Conservation (phyloP, 2,329 filamentous ascomycete species). For the Tympanopsis confertula region DNA sequence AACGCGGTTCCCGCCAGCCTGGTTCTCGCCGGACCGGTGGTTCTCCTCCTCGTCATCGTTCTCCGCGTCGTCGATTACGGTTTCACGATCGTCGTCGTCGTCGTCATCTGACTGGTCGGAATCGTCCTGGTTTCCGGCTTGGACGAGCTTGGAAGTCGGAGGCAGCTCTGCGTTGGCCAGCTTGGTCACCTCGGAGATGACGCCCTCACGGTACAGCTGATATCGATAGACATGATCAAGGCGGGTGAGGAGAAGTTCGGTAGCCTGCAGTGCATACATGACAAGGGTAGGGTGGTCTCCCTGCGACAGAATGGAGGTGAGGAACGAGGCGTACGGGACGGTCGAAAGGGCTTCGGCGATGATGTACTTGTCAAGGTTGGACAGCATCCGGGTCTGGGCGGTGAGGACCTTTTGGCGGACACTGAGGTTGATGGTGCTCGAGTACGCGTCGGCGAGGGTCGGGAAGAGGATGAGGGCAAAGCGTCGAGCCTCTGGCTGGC, state of each 20-base stretch:
- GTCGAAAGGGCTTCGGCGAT: slow-evolving; percentile 74
- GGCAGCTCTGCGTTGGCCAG: slow-evolving; percentile 44
- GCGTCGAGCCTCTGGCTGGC: slow-evolving; percentile 74
- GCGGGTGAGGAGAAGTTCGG: slow-evolving; percentile 74
- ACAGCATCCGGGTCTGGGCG: slow-evolving; percentile 96
- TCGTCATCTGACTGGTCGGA: slow-evolving; percentile 13
- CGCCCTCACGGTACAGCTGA: slow-evolving; percentile 93
- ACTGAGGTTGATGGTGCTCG: slow-evolving; percentile 92
- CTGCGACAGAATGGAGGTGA: slow-evolving; percentile 89
- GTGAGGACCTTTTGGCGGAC: slow-evolving; percentile 90
- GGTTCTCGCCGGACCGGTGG: slow-evolving; percentile 21
- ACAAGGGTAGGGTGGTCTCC: slow-evolving; percentile 84
- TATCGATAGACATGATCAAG: slow-evolving; percentile 84
- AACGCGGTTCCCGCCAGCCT: slow-evolving; percentile 23
- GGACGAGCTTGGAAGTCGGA: background rate
- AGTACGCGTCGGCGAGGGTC: slow-evolving; percentile 90
- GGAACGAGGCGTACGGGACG: slow-evolving; percentile 88
- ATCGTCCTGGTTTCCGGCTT: slow-evolving; percentile 8
- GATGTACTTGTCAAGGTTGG: slow-evolving; percentile 77
- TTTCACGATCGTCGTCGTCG: slow-evolving; percentile 15
- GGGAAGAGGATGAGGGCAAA: slow-evolving; percentile 90
- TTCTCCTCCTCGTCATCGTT: slow-evolving; percentile 11
- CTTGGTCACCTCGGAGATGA: slow-evolving; percentile 81
- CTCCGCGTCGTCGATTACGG: slow-evolving; percentile 8
- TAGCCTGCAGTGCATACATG: slow-evolving; percentile 75